These are phyloP conservation scores for Clitocybe nebularis DNA, from an alignment of 1,284 basidiomycete genomes.

Conservation along the genomic window DNA sequence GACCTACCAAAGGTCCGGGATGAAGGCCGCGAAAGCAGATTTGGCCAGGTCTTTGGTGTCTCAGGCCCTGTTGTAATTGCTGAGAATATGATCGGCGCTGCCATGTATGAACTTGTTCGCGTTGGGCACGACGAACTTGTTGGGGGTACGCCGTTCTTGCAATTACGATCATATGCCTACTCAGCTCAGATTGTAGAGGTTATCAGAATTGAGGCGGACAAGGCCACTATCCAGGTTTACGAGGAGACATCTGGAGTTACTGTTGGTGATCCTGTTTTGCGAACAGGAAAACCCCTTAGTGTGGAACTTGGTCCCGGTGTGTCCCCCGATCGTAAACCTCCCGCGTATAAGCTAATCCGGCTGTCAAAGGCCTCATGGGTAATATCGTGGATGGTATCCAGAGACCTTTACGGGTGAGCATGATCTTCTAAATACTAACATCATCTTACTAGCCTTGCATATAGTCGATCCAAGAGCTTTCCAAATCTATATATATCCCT, in stretches of 20 bases:
- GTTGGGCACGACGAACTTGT: constrained; percentile 98
- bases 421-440: constrained; percentile 10
- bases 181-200: constrained; percentile 64
- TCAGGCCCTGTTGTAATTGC: constrained; percentile 97
- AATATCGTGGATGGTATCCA: constrained; percentile 99
- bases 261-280: constrained; percentile 95
- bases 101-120: constrained; percentile 96
- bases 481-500: constrained; percentile 98
- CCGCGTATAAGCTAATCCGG: constrained; percentile 2
- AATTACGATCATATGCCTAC: neutral
- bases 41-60: constrained; percentile 90
- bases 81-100: constrained; percentile 93
- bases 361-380: constrained; percentile 79
- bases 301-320: constrained; percentile 96
- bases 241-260: constrained; percentile 98
- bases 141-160: constrained; percentile 61
- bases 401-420: constrained; percentile 76
- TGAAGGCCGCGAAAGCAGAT: constrained; percentile 86
- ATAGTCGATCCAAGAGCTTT: constrained; percentile 92
- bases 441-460: constrained; percentile 12
- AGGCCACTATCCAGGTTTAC: constrained; percentile 99
- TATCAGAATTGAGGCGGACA: constrained; percentile 94
- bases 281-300: constrained; percentile 95
- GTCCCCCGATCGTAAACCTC: constrained; percentile 4
- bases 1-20: constrained; percentile 83